These are phyloP conservation scores for Extremus antarcticus DNA, from an alignment of 495 filamentous ascomycete species.

Conservation along the genomic window DNA sequence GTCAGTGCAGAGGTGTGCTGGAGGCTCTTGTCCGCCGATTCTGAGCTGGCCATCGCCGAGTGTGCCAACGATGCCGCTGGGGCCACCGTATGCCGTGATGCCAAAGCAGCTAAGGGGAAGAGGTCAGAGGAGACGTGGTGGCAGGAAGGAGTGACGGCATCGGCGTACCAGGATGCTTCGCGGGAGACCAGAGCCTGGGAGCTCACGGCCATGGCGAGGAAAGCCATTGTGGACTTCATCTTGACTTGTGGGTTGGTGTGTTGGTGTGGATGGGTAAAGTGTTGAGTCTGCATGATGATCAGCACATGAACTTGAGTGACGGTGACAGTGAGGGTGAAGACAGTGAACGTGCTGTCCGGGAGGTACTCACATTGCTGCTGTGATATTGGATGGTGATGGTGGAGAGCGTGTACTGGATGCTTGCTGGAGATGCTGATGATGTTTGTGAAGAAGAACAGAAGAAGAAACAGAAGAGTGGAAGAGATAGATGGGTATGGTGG, in stretches of 20 bases:
- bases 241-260: neutral
- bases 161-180: slow-evolving; percentile 3
- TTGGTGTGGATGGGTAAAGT: neutral
- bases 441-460: neutral
- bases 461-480: slow-evolving; percentile 4
- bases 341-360: neutral
- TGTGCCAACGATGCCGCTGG: slow-evolving; percentile 12
- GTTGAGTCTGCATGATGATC: neutral
- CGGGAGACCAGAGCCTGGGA: neutral
- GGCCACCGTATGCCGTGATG: slow-evolving; percentile 16
- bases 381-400: neutral
- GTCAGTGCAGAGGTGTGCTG: slow-evolving; percentile 16
- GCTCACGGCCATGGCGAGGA: neutral
- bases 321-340: neutral
- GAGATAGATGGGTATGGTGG: neutral
- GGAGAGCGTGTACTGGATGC: neutral
- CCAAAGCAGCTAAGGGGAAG: slow-evolving; percentile 9
- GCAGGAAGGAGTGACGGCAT: neutral
- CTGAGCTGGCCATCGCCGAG: slow-evolving; percentile 24
- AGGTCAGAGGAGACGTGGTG: neutral
- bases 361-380: slow-evolving; percentile 4
- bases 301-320: no score
- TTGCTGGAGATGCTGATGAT: neutral
- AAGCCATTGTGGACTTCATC: slow-evolving; percentile 2
- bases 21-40: slow-evolving; percentile 12